These are phyloP conservation scores for Telopea speciosissima DNA, from an alignment of 177 flowering plant species.

Conservation along the genomic window DNA sequence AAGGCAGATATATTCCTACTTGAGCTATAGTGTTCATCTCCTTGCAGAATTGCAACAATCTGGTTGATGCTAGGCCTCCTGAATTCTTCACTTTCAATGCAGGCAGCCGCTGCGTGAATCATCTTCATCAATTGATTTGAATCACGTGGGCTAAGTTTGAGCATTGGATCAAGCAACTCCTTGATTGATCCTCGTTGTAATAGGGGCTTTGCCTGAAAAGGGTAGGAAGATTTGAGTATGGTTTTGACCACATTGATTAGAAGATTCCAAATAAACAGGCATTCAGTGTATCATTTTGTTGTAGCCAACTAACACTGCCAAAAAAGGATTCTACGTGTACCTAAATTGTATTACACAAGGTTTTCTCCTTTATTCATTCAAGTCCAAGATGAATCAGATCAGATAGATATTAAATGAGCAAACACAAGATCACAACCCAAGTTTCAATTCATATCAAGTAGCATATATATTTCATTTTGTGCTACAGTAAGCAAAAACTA, in stretches of 20 bases:
- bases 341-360: background rate
- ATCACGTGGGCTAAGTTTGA: constrained; percentile 33
- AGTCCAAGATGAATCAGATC: background rate
- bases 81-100: constrained; percentile 65
- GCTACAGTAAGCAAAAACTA: background rate
- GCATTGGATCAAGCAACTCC: constrained; percentile 54
- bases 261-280: background rate
- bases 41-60: constrained; percentile 52
- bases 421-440: background rate
- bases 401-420: background rate
- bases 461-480: background rate
- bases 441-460: background rate
- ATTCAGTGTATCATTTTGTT: background rate
- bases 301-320: background rate
- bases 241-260: background rate
- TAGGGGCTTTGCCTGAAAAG: constrained; percentile 73
- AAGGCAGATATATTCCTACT: constrained; percentile 27
- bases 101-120: constrained; percentile 70
- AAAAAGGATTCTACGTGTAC: background rate
- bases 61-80: constrained; percentile 54
- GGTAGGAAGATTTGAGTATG: too few relatives aligned
- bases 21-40: constrained; percentile 28
- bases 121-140: constrained; percentile 41
- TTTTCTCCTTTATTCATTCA: background rate
- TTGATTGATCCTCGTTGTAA: constrained; percentile 46